Percentiles rank a stretch among this genome's conserved stretches.
Evolutionary conservation across 495 filamentous ascomycete genomes (phyloP).

Genomic region (Aspergillus panamensis): DNA sequence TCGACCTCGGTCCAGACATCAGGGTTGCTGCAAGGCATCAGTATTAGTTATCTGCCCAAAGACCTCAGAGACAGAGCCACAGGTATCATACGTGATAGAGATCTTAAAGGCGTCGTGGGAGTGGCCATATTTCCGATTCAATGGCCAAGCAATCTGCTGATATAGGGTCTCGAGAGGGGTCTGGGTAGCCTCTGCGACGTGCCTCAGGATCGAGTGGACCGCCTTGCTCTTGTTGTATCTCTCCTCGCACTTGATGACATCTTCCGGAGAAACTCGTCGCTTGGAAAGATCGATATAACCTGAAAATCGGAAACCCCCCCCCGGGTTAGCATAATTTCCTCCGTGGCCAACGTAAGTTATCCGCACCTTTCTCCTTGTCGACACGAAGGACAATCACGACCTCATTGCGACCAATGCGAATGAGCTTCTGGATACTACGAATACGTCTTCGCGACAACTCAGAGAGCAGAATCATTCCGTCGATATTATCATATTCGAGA

Average conservation of each 20-base stretch:
- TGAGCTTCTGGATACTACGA: constrained; percentile 96
- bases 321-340: constrained; percentile 29
- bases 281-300: constrained; percentile 98
- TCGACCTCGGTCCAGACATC: constrained; percentile 90
- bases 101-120: constrained; percentile 98
- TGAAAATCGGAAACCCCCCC: constrained; percentile 27
- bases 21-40: constrained; percentile 63
- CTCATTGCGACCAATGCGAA: constrained; percentile 95
- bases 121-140: constrained; percentile 97
- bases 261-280: constrained; percentile 93
- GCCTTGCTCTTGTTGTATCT: constrained; percentile 99
- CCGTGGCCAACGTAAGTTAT: constrained; percentile 1
- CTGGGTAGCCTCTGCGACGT: constrained; percentile 94
- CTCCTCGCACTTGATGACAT: constrained; percentile 97
- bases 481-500: constrained; percentile 98
- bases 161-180: constrained; percentile 92
- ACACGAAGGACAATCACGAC: constrained; percentile 97
- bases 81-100: constrained; percentile 79
- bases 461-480: constrained; percentile 98
- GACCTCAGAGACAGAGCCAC: not conserved
- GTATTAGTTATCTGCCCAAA: constrained; percentile 15
- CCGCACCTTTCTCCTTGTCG: constrained; percentile 93
- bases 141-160: constrained; percentile 89
- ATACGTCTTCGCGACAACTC: constrained; percentile 97
- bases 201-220: constrained; percentile 95